A percentile compares a stretch with the other conserved stretches of the same genome.
These are phyloP conservation scores for Thermochaetoides thermophila DNA, from an alignment of 495 filamentous ascomycete species.

Conservation along the genomic window DNA sequence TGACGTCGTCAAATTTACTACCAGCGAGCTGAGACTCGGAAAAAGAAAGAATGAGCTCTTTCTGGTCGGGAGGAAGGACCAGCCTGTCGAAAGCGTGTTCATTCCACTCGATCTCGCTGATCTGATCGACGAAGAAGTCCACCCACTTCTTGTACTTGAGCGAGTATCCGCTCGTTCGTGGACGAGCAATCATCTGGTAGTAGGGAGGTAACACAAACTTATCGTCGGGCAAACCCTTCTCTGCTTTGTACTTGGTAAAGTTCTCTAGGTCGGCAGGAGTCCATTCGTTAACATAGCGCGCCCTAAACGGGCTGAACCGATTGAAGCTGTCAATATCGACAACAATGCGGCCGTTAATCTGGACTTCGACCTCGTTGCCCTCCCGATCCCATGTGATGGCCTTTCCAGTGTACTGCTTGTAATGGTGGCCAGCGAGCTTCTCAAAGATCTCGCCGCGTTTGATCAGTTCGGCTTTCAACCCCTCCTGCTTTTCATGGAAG, in stretches of 20 bases:
- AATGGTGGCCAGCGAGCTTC: conserved; percentile 43
- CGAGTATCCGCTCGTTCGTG: conserved; percentile 28
- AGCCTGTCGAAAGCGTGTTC: conserved; percentile 39
- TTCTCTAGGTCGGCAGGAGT: conserved; percentile 16
- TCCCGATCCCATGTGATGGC: conserved; percentile 22
- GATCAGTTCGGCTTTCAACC: conserved; percentile 24
- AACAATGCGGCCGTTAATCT: conserved; percentile 19
- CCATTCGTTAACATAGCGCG: conserved; percentile 17
- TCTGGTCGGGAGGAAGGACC: conserved; percentile 36
- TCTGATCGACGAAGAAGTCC: conserved; percentile 20
- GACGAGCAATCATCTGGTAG: conserved; percentile 26
- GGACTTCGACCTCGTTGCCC: conserved; percentile 18
- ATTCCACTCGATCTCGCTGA: conserved; percentile 36
- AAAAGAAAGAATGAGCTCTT: conserved; percentile 38
- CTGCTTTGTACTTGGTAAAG: conserved; percentile 13
- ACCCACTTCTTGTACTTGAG: conserved; percentile 32
- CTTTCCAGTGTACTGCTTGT: conserved; percentile 37
- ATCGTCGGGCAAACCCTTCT: conserved; percentile 6
- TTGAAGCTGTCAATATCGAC: conserved; percentile 25
- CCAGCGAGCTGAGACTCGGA: conserved; percentile 29
- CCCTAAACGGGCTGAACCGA: conserved; percentile 17
- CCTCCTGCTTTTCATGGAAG: conserved; percentile 35
- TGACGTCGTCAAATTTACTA: conserved; percentile 49
- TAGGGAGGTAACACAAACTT: conserved; percentile 21
- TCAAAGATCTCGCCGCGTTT: conserved; percentile 37